Conservation (phyloP, 2,329 filamentous ascomycete species). For the Xylaria digitata region DNA sequence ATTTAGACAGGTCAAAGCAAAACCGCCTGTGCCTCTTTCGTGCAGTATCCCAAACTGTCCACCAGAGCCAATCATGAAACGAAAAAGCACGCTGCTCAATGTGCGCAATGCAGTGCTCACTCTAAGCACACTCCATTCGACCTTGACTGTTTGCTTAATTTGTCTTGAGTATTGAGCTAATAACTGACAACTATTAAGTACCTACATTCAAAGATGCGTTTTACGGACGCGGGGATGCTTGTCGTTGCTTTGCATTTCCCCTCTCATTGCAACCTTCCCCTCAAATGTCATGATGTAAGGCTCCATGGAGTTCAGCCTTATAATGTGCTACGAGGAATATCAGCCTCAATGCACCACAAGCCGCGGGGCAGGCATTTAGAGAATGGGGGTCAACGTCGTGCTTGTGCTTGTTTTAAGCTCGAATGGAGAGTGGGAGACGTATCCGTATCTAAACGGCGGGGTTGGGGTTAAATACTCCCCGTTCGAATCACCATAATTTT, state of each 20-base stretch:
- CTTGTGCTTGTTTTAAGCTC: neutral
- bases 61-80: too few species aligned
- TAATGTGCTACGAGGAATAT: constrained; percentile 11
- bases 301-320: constrained; percentile 20
- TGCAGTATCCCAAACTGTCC: too few species aligned
- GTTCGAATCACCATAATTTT: neutral
- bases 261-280: neutral
- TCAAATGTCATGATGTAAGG: constrained; percentile 5
- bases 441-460: neutral
- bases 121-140: neutral
- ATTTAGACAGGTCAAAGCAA: too few species aligned
- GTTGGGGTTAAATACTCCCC: too few species aligned
- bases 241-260: neutral
- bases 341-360: neutral
- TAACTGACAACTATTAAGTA: neutral
- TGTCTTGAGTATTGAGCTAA: neutral
- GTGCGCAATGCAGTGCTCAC: neutral
- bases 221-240: neutral
- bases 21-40: too few species aligned
- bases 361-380: too few species aligned
- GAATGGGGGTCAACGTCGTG: neutral
- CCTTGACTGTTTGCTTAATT: neutral
- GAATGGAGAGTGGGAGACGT: neutral
- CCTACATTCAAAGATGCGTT: neutral
- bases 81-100: neutral